phyloP scores from a whole-genome alignment of 2,329 filamentous ascomycete species.

The Epichloe brachyelytri region DNA sequence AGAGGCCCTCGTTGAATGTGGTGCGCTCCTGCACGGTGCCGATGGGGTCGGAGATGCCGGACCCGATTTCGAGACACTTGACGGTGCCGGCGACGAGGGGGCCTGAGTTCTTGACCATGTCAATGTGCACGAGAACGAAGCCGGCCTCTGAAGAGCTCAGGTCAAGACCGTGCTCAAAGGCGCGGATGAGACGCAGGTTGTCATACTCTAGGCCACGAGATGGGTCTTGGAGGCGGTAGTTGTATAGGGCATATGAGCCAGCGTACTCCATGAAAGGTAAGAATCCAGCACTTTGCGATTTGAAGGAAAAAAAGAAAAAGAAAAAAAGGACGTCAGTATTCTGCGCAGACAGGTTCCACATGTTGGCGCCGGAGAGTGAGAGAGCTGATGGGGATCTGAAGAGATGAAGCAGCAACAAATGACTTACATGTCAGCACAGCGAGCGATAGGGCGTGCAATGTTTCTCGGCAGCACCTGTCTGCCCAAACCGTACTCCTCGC shows the following conservation, averaged over 20 bases:
- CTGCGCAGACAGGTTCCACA: not conserved
- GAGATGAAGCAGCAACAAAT: not conserved
- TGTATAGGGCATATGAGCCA: slow-evolving; percentile 55
- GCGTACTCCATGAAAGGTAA: slow-evolving; percentile 87
- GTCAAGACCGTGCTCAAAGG: slow-evolving; percentile 82
- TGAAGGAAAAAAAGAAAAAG: not conserved
- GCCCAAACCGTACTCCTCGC: slow-evolving; percentile 66
- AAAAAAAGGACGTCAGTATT: not conserved
- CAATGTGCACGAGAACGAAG: slow-evolving; percentile 90
- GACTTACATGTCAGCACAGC: slow-evolving; percentile 73
- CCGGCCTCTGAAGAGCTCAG: slow-evolving; percentile 81
- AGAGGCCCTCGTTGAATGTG: slow-evolving; percentile 51
- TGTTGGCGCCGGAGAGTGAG: too few relatives aligned
- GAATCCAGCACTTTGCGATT: slow-evolving; percentile 46
- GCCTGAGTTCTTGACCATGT: slow-evolving; percentile 84
- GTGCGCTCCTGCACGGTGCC: slow-evolving; percentile 28
- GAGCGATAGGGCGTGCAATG: slow-evolving; percentile 70
- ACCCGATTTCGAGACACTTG: slow-evolving; percentile 46
- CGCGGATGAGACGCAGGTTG: slow-evolving; percentile 73
- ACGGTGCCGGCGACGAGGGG: slow-evolving; percentile 62
- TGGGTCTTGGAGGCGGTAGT: slow-evolving; percentile 49
- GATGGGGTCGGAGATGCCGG: slow-evolving; percentile 16
- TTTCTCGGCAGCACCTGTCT: slow-evolving; percentile 58
- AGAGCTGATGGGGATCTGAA: not conserved
- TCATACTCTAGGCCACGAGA: slow-evolving; percentile 43